A percentile compares a stretch with the other conserved stretches of the same genome.
phyloP scores from a whole-genome alignment of 2,329 filamentous ascomycete species.

The Pestalotiopsis sp. region DNA sequence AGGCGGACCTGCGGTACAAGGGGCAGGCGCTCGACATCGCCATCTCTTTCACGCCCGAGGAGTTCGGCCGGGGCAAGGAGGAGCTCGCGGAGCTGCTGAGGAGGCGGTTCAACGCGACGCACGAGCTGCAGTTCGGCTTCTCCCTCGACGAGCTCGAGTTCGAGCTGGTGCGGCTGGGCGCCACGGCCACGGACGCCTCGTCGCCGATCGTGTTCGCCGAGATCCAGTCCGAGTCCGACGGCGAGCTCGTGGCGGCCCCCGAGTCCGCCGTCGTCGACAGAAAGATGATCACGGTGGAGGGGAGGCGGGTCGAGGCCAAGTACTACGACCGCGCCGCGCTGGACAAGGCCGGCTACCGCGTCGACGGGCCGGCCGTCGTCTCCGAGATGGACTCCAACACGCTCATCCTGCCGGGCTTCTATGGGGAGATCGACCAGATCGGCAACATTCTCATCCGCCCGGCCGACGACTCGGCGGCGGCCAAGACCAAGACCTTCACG shows the following conservation, averaged over 20 bases:
- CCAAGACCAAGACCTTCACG: slow-evolving; percentile 31
- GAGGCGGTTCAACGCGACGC: slow-evolving; percentile 41
- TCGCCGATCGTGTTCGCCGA: slow-evolving; percentile 40
- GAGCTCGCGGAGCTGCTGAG: slow-evolving; percentile 34
- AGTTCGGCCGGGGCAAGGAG: slow-evolving; percentile 32
- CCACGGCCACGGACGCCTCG: slow-evolving; percentile 44
- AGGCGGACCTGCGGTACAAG: slow-evolving; percentile 49
- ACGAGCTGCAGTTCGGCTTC: slow-evolving; percentile 49
- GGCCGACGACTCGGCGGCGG: slow-evolving; percentile 28
- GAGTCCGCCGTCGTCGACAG: slow-evolving; percentile 38
- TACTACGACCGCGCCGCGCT: slow-evolving; percentile 47
- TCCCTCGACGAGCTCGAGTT: slow-evolving; percentile 44
- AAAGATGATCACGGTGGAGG: slow-evolving; percentile 42
- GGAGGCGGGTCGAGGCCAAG: slow-evolving; percentile 39
- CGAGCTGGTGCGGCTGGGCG: slow-evolving; percentile 50
- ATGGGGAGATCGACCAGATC: slow-evolving; percentile 47
- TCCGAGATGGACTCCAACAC: slow-evolving; percentile 56
- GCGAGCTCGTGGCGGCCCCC: slow-evolving; percentile 26
- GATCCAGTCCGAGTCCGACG: slow-evolving; percentile 20
- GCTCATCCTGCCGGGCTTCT: slow-evolving; percentile 47
- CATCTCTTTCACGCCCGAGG: slow-evolving; percentile 34
- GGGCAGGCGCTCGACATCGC: slow-evolving; percentile 45
- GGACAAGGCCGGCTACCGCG: slow-evolving; percentile 39
- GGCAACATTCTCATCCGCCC: slow-evolving; percentile 52
- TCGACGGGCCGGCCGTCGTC: slow-evolving; percentile 48